A percentile compares a stretch with the other conserved stretches of the same genome.
Conservation (phyloP, 2,329 filamentous ascomycete species). For the Grosmannia clavigera region DNA sequence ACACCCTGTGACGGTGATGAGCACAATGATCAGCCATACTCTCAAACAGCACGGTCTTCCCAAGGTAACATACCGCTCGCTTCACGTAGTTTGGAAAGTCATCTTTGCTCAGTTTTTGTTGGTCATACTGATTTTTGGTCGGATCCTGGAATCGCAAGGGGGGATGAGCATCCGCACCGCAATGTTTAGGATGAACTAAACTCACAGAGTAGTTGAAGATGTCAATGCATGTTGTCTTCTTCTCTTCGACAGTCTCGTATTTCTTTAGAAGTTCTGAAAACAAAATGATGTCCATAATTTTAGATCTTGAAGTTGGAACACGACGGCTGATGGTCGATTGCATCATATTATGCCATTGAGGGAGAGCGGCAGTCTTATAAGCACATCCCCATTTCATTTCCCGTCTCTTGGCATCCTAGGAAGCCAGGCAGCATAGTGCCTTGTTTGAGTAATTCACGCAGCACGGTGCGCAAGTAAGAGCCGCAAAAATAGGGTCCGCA, state of each 20-base stretch:
- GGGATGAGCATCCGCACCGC: neutral
- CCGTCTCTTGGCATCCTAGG: too few relatives aligned
- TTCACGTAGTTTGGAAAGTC: neutral
- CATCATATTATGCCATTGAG: neutral
- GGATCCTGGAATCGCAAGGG: neutral
- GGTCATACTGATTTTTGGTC: neutral
- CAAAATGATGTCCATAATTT: neutral
- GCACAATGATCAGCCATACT: neutral
- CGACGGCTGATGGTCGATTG: neutral
- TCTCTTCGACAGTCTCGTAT: neutral
- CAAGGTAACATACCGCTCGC: neutral
- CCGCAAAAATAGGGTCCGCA: too few relatives aligned
- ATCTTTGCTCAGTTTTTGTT: neutral
- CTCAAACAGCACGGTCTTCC: neutral
- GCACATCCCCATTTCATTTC: neutral
- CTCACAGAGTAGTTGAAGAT: slow-evolving; percentile 14
- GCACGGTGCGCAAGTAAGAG: too few relatives aligned
- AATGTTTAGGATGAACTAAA: neutral
- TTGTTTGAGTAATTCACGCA: too few relatives aligned
- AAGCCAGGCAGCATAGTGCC: too few relatives aligned
- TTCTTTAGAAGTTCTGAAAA: neutral
- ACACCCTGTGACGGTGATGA: neutral
- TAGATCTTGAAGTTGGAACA: neutral
- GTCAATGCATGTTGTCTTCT: slow-evolving; percentile 10
- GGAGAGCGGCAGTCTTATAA: neutral